These are phyloP conservation scores for Fusarium begoniae DNA, from an alignment of 2,329 filamentous ascomycete species.

Conservation along the genomic window DNA sequence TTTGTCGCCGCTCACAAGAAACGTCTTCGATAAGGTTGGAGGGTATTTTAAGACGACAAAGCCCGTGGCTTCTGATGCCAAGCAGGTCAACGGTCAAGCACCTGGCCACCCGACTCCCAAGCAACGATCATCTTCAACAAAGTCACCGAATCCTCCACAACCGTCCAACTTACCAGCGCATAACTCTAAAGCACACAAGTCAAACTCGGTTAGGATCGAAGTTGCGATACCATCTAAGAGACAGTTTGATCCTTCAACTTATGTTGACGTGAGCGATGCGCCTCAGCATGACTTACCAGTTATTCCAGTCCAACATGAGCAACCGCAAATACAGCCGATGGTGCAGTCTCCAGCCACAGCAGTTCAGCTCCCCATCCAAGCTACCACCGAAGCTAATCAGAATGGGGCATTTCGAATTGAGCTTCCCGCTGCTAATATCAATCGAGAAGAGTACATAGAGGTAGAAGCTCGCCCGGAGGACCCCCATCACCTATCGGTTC, in stretches of 20 bases:
- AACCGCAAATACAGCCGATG: conserved; percentile 8
- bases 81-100: conserved; percentile 50
- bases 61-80: conserved; percentile 42
- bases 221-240: conserved; percentile 58
- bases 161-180: conserved; percentile 21
- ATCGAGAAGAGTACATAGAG: conserved; percentile 63
- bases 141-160: conserved; percentile 30
- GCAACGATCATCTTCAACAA: conserved; percentile 30
- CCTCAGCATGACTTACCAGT: conserved; percentile 33
- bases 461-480: conserved; percentile 58
- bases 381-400: conserved; percentile 18
- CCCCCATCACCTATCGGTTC: conserved; percentile 58
- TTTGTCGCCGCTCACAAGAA: conserved; percentile 59
- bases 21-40: conserved; percentile 53
- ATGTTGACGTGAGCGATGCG: conserved; percentile 45
- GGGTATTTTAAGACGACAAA: conserved; percentile 53
- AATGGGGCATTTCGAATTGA: conserved; percentile 57
- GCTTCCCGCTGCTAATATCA: conserved; percentile 54
- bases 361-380: neutral
- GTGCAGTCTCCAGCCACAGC: conserved; percentile 10
- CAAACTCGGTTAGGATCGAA: conserved; percentile 55
- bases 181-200: conserved; percentile 45
- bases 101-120: conserved; percentile 33
- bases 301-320: conserved; percentile 11
- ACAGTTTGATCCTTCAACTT: conserved; percentile 50